Conservation (phyloP, 2,329 filamentous ascomycete genomes). For the Hypoxylon sp. region DNA sequence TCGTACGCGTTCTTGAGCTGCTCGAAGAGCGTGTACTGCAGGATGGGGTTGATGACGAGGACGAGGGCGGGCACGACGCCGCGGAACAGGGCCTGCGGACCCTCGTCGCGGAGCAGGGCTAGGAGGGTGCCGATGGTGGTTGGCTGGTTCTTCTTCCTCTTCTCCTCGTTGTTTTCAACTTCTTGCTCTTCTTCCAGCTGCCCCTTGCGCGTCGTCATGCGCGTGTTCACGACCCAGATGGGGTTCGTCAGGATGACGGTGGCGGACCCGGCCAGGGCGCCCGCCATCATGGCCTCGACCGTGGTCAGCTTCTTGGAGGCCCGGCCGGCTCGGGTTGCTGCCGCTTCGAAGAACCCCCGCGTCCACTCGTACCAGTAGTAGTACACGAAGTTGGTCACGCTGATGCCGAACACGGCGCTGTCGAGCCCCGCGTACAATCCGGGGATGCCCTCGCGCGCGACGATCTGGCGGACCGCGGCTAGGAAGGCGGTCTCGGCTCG, state of each 20-base stretch:
- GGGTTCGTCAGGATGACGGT: conserved; percentile 97
- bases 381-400: conserved; percentile 99
- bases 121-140: conserved; percentile 84
- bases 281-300: conserved; percentile 92
- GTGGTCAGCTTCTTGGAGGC: conserved; percentile 85
- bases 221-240: conserved; percentile 99
- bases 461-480: conserved; percentile 83
- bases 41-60: conserved; percentile 95
- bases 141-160: conserved; percentile 61
- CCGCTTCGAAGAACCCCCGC: conserved; percentile 82
- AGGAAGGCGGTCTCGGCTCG: conserved; percentile 86
- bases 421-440: conserved; percentile 94
- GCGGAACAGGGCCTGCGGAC: conserved; percentile 83
- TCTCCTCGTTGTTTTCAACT: conserved; percentile 52
- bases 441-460: conserved; percentile 87
- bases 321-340: conserved; percentile 76
- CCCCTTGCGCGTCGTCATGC: conserved; percentile 90
- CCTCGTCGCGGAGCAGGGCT: conserved; percentile 83
- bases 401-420: conserved; percentile 95
- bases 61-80: conserved; percentile 93
- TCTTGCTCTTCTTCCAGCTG: conserved; percentile 44
- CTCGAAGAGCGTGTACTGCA: conserved; percentile 99
- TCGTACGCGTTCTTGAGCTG: conserved; percentile 94
- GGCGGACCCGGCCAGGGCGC: conserved; percentile 89
- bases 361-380: conserved; percentile 99